phyloP scores from a whole-genome alignment of 768 basidiomycete species.

The Amanita jacksonii region DNA sequence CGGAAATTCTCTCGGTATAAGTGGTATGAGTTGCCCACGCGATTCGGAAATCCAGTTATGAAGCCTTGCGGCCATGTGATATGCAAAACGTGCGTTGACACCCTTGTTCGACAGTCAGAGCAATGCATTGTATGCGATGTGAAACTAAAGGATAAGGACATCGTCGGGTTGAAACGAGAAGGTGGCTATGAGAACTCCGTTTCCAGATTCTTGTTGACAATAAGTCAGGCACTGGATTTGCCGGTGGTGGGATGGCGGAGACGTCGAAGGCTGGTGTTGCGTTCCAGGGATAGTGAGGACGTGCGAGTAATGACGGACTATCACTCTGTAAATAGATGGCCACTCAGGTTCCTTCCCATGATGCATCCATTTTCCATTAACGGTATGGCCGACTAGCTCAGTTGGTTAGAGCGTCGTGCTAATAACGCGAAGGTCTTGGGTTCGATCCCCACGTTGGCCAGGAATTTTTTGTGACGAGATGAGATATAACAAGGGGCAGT shows the following conservation, averaged over 20 bases:
- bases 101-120: slow-evolving; percentile 66
- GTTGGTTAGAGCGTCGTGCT: slow-evolving; percentile 92
- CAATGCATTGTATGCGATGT: slow-evolving; percentile 87
- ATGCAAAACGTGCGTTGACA: slow-evolving; percentile 86
- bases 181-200: slow-evolving; percentile 33
- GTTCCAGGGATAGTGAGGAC: slow-evolving; percentile 60
- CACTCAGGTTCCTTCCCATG: too few relatives aligned
- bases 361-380: too few relatives aligned
- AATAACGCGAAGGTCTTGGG: slow-evolving; percentile 80
- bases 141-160: slow-evolving; percentile 52
- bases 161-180: slow-evolving; percentile 83
- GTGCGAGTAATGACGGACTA: background rate
- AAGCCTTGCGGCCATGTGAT: slow-evolving; percentile 87
- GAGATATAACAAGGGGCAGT: background rate
- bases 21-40: background rate
- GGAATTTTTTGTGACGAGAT: background rate
- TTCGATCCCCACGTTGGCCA: slow-evolving; percentile 77
- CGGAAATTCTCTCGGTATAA: slow-evolving; percentile 17
- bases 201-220: background rate
- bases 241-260: slow-evolving; percentile 92
- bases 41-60: slow-evolving; percentile 40
- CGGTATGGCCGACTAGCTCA: slow-evolving; percentile 86
- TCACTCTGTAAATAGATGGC: too few relatives aligned
- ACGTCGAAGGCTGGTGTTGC: slow-evolving; percentile 70
- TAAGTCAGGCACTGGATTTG: slow-evolving; percentile 76